These are phyloP conservation scores for Trypanosoma cruzi DNA, from an alignment of 208 protist genomes.

Conservation along the genomic window DNA sequence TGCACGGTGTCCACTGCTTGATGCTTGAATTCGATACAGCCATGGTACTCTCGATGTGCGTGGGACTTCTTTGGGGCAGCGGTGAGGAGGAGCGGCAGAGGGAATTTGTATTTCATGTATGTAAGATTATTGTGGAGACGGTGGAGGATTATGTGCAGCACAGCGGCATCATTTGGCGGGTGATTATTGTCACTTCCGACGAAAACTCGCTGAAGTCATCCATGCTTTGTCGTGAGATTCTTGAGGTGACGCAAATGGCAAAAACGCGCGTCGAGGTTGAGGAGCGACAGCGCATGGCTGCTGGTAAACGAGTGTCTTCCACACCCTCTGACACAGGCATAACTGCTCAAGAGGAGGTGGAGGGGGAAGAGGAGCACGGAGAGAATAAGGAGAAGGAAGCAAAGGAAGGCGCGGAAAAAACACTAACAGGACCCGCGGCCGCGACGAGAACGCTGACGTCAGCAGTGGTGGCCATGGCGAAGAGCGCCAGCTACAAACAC, in stretches of 20 bases:
- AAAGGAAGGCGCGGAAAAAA: not conserved
- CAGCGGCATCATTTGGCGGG: slow-evolving; percentile 83
- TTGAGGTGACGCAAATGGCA: slow-evolving; percentile 41
- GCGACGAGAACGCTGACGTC: not conserved
- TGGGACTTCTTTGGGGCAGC: slow-evolving; percentile 62
- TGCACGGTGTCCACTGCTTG: slow-evolving; percentile 60
- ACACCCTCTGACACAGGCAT: slow-evolving; percentile 19
- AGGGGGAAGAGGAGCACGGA: slow-evolving; percentile 1
- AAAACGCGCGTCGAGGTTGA: slow-evolving; percentile 49
- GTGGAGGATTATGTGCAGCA: slow-evolving; percentile 88
- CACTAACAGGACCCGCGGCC: not conserved
- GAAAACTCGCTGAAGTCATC: slow-evolving; percentile 23
- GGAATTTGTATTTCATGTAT: slow-evolving; percentile 74
- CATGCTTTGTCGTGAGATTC: slow-evolving; percentile 44
- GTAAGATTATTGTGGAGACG: slow-evolving; percentile 85
- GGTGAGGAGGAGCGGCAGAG: slow-evolving; percentile 41
- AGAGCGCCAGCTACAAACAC: not conserved
- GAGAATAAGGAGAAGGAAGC: not conserved
- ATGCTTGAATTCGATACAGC: slow-evolving; percentile 77
- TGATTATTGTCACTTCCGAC: slow-evolving; percentile 59
- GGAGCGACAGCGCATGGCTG: slow-evolving; percentile 28
- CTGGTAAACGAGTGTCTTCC: not conserved
- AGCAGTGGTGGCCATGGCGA: not conserved
- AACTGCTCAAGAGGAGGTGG: slow-evolving; percentile 5
- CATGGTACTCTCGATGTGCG: slow-evolving; percentile 64